Evolutionary conservation across 192 early-diverging fungal species (phyloP), one percentile per base, ranked within the genome.

Genomic region (Umbelopsis ramanniana): DNA sequence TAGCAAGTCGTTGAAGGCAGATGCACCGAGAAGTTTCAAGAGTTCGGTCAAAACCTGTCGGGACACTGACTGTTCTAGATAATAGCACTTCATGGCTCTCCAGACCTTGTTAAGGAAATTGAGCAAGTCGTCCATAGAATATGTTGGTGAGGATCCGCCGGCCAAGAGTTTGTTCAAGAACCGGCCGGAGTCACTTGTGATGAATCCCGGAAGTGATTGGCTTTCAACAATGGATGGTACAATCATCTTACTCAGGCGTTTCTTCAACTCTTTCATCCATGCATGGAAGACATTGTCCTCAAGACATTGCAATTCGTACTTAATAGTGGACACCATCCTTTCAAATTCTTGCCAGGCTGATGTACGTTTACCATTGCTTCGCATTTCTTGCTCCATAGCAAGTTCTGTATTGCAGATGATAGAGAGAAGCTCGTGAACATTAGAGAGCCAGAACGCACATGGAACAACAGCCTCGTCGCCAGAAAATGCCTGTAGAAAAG

Each of bases 241-340:
- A 73, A 97, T 92, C 87, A 97, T 93, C 87, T 95, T 95, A 74
- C 81, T 83, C 17, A 99, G 86, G 11, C 94, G 88, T 85, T 97
- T 99, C 82, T 97, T 95, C 72, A 96, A 83, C 68, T 95, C 93
- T 81, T 95, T 95, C 88, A 97, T 94, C 96, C 96, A 97, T 35
- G 94, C 95, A 83, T 95, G 94, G 88, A 96, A 97, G 69, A 97
- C 96, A 69, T 96, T 94, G 38, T 93, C 89, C 67, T 97, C 85
- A 35, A 97, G 80, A 72, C 92, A 88, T 83, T 98, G 92, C 24
- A 97, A 82, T 55, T 97, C 95, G 77, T 87, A 89, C 77, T 93
- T 91, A 67, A 94, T 89, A 40, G 93, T 93, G 68, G 91, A 90
- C 57, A 97, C 89, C 10, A 91, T 79, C 66, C 90, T 90, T 80